These are phyloP conservation scores for Alternaria postmessia DNA, from an alignment of 2,329 filamentous ascomycete species.

Conservation along the genomic window DNA sequence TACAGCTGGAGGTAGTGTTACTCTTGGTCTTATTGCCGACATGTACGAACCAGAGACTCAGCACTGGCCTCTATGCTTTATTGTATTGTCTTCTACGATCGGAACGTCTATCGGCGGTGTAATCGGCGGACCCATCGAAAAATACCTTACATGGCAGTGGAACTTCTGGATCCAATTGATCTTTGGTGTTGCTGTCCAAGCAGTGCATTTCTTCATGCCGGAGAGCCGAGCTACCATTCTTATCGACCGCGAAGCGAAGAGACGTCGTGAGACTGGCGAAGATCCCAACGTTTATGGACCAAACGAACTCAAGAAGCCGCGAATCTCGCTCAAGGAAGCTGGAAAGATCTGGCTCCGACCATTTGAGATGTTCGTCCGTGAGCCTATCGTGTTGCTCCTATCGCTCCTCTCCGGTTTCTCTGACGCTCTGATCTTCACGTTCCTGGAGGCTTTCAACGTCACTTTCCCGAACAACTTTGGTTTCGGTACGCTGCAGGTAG, in stretches of 20 bases:
- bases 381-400: slow-evolving; percentile 75
- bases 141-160: slow-evolving; percentile 69
- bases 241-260: slow-evolving; percentile 79
- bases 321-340: slow-evolving; percentile 45
- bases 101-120: slow-evolving; percentile 80
- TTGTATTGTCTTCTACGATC: slow-evolving; percentile 60
- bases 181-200: slow-evolving; percentile 73
- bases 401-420: slow-evolving; percentile 78
- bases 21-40: slow-evolving; percentile 69
- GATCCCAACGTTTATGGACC: slow-evolving; percentile 72
- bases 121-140: slow-evolving; percentile 62
- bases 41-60: slow-evolving; percentile 66
- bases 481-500: slow-evolving; percentile 65
- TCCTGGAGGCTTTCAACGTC: slow-evolving; percentile 72
- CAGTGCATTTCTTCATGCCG: slow-evolving; percentile 71
- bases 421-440: slow-evolving; percentile 80
- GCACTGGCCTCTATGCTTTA: slow-evolving; percentile 67
- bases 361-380: slow-evolving; percentile 74
- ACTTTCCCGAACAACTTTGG: slow-evolving; percentile 70
- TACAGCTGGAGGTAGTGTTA: slow-evolving; percentile 70
- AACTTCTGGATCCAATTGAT: slow-evolving; percentile 85
- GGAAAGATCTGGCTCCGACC: slow-evolving; percentile 58
- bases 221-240: slow-evolving; percentile 78
- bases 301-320: slow-evolving; percentile 65
- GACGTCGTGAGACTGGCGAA: slow-evolving; percentile 68